Base-by-base conservation (phyloP, 225 moss, liverwort and hornwort species). In the Marchantia paleacea region DNA sequence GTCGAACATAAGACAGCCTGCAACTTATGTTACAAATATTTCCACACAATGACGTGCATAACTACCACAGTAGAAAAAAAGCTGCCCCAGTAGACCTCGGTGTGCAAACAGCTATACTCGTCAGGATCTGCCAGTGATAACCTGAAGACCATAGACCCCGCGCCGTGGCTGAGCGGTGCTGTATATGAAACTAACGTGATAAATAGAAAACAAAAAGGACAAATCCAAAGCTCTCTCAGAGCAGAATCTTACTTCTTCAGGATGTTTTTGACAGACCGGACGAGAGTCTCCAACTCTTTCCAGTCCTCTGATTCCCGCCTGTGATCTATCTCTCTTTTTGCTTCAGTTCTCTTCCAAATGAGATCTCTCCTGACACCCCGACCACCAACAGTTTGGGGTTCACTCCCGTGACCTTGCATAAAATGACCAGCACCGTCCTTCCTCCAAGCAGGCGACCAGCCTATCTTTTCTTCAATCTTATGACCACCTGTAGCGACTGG, bases 271-370 rank as follows among this genome's bases (percentile, higher is more conserved):
- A 78, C 66, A 10, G 51, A 25, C 12, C 82, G 79, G 19, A 80
- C 84, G 16, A 77, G 76, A 4, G 64, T 69, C 4, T 80, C 73
- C 9, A 84, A 49, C 20, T 80, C 80, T 28, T 80, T 61, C 87
- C 87, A 87, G 7, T 77, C 82, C 0, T 81, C 54, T n/a, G 73
- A 81, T 48, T 87, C 87, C 80, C 68, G 80, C 20, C 79, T 79
- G 29, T 57, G 28, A 48, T 87, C 87, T 10, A 75, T 2, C 20
- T 55, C 75, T 69, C 80, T 78, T 20, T 6, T 26, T 0, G 31
- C 63, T 50, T 78, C 73, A 8, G 54, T 65, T 61, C n/a, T 78
- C 77, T 73, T 67, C 55, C 69, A 29, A 24, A 22, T 55, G 2
- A 26, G 29, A 54, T 29, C 53, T 78, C 63, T 78, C 50, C 67